Evolutionary conservation across 345 rosid genomes (phyloP).

Genomic region (Salix exigua): DNA sequence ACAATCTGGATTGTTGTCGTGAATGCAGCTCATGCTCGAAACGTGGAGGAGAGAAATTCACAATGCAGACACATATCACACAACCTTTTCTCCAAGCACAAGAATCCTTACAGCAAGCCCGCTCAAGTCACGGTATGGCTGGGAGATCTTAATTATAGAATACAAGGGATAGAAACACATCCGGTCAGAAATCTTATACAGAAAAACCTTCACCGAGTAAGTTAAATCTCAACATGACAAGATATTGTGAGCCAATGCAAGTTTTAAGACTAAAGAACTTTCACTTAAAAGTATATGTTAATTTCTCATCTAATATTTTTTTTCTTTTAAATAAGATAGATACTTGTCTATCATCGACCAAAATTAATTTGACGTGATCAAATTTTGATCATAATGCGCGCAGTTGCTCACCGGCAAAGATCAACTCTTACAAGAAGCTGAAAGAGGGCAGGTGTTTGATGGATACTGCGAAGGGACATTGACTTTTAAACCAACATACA

Average conservation of each 20-base stretch:
- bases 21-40: slow-evolving; percentile 41
- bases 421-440: slow-evolving; percentile 71
- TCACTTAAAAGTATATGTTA: too few relatives aligned
- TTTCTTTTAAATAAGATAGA: too few relatives aligned
- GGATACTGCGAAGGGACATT: slow-evolving; percentile 61
- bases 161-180: slow-evolving; percentile 44
- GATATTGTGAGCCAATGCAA: too few relatives aligned
- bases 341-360: too few relatives aligned
- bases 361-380: background rate
- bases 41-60: slow-evolving; percentile 46
- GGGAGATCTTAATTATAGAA: slow-evolving; percentile 68
- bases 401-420: slow-evolving; percentile 60
- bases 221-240: background rate
- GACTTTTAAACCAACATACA: slow-evolving; percentile 64
- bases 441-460: slow-evolving; percentile 51
- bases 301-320: too few relatives aligned
- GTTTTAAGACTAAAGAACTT: too few relatives aligned
- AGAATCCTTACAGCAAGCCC: slow-evolving; percentile 35
- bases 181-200: slow-evolving; percentile 54
- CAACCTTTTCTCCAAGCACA: slow-evolving; percentile 40
- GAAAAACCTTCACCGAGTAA: slow-evolving; percentile 47
- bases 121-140: slow-evolving; percentile 56
- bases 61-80: slow-evolving; percentile 45
- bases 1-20: background rate
- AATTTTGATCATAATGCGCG: background rate